Base-by-base conservation (phyloP, 2,329 filamentous ascomycete species). In the Colletotrichum agaves region DNA sequence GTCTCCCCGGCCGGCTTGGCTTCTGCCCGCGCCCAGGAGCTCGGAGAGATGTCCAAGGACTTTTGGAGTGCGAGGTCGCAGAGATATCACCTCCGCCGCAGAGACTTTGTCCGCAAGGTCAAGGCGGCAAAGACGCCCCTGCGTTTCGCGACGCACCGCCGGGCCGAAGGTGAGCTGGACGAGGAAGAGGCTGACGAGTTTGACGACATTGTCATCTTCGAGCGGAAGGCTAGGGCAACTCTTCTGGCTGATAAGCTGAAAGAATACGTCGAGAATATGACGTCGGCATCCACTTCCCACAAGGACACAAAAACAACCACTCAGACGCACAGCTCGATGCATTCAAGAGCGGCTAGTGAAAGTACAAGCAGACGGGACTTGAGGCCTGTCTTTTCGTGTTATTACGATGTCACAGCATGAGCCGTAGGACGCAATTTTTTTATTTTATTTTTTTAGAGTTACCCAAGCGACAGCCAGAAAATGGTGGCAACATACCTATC, bases 1-100 rank as follows among this genome's bases (percentile, higher is more conserved):
- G 67, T 80, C 13, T 75, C 77, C 0, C 62, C 75, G 0, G 61
- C 74, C 1, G 74, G 74, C 1, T 75, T 81, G 5, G 77, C 78
- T 1, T 71, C 66, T 4, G 75, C 76, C 3, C 75, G 80, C 27
- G 76, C 77, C 0, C 67, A 72, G 10, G 80, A 82, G 71, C 74
- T 82, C 0, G 76, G 75, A 5, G 76, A 82, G 67, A 81, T 82
- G 79, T 73, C 76, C 41, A 77, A 78, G 53, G 80, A 82, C 72
- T 82, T 81, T 70, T 82, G 79, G 79, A 77, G 76, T 23, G 69
- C 78, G 1, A 73, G 80, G 5, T 73, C 78, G 4, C 57, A 70
- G 12, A 73, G 79, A 13, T 82, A 81, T 59, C 79, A 82, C 70
- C 71, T 70, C 2, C 77, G 80, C 13, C 76, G 80, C 8, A 73